A percentile compares a stretch with the other conserved stretches of the same genome.
Conservation (phyloP, 73 alveolate genomes). For the Tetrahymena thermophila region DNA sequence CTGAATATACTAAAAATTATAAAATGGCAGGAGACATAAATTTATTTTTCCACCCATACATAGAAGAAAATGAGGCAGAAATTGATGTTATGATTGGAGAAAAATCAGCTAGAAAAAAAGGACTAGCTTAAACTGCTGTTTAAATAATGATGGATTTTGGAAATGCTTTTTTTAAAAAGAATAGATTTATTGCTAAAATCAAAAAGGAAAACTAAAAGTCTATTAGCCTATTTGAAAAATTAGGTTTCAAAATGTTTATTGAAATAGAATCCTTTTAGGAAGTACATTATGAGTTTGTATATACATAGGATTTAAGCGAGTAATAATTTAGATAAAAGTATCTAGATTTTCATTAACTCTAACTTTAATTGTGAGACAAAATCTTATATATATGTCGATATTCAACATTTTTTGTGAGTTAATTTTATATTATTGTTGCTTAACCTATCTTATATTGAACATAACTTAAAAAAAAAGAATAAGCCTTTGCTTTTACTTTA, state of each 20-base stretch:
- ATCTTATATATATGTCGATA: background rate
- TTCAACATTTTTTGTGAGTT: background rate
- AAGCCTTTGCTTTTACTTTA: background rate
- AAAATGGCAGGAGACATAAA: slow-evolving; percentile 26
- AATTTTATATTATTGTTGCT: too few relatives aligned
- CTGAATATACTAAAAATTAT: background rate
- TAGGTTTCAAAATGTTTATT: slow-evolving; percentile 6
- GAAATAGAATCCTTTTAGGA: slow-evolving; percentile 9
- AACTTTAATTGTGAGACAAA: background rate
- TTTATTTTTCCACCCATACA: slow-evolving; percentile 19
- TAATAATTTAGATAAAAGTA: background rate
- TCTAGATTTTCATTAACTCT: background rate
- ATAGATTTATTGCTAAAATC: slow-evolving; percentile 26
- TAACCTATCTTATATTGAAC: background rate
- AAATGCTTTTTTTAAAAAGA: background rate
- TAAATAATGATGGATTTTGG: slow-evolving; percentile 33
- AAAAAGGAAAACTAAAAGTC: slow-evolving; percentile 10
- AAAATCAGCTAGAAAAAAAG: slow-evolving; percentile 26
- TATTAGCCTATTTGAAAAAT: background rate
- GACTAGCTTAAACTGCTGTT: slow-evolving; percentile 26
- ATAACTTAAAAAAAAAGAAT: too few relatives aligned
- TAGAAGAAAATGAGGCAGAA: slow-evolving; percentile 40
- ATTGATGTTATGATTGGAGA: slow-evolving; percentile 39
- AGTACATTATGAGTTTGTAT: background rate
- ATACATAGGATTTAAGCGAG: background rate